These are phyloP conservation scores for Populus davidiana DNA, from an alignment of 345 rosid species.

Conservation along the genomic window DNA sequence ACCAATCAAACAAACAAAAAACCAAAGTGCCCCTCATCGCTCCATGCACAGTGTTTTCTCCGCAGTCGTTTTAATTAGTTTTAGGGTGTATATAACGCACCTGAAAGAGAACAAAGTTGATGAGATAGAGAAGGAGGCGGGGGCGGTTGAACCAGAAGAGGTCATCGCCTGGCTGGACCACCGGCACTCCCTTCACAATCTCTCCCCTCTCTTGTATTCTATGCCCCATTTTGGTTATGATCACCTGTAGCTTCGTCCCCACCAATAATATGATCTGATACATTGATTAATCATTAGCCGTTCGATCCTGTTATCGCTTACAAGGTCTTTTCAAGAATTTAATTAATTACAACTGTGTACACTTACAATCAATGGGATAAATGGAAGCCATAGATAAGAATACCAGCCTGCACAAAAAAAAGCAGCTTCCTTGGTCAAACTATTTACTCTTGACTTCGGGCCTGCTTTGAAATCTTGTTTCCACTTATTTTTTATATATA, in stretches of 20 bases:
- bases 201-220: conserved; percentile 26
- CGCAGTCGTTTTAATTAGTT: too few species aligned
- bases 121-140: conserved; percentile 23
- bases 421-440: neutral
- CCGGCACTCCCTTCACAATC: conserved; percentile 18
- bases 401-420: conserved; percentile 25
- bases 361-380: conserved; percentile 38
- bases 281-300: too few species aligned
- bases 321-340: too few species aligned
- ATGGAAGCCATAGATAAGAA: conserved; percentile 39
- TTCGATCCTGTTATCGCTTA: too few species aligned
- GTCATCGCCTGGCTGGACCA: conserved; percentile 26
- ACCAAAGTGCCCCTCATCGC: too few species aligned
- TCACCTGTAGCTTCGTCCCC: conserved; percentile 29
- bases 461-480: too few species aligned
- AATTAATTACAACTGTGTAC: too few species aligned
- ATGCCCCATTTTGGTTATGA: conserved; percentile 28
- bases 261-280: conserved; percentile 24
- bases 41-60: too few species aligned
- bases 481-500: too few species aligned
- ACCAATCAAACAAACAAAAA: too few species aligned
- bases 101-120: conserved; percentile 30
- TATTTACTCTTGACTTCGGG: too few species aligned
- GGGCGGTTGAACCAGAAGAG: conserved; percentile 33
- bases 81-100: neutral